Evolutionary conservation across 2,329 filamentous ascomycete species (phyloP).

Genomic region (Scytalidium sp.): DNA sequence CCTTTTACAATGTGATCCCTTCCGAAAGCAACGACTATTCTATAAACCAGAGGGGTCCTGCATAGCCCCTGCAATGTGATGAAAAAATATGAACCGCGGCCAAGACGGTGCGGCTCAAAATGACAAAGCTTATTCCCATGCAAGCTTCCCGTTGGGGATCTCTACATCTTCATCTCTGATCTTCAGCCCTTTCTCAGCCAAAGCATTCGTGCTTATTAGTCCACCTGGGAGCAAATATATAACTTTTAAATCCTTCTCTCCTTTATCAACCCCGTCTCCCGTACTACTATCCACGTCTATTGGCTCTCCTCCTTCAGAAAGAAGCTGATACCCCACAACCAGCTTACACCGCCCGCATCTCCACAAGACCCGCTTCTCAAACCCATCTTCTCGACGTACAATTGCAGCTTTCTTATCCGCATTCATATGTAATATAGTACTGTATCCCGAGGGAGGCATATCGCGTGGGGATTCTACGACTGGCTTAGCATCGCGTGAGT

Average conservation of each 20-base stretch:
- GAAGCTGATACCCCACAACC: slow-evolving; percentile 59
- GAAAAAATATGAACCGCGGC: background rate
- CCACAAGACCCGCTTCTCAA: slow-evolving; percentile 61
- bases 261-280: slow-evolving; percentile 28
- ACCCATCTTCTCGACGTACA: slow-evolving; percentile 57
- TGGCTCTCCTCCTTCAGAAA: slow-evolving; percentile 8
- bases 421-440: slow-evolving; percentile 46
- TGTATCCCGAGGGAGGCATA: slow-evolving; percentile 31
- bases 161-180: slow-evolving; percentile 29
- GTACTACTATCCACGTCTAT: slow-evolving; percentile 20
- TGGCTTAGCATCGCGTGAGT: slow-evolving; percentile 13
- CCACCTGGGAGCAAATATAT: slow-evolving; percentile 61
- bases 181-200: slow-evolving; percentile 38
- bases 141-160: slow-evolving; percentile 23
- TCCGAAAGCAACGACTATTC: too few relatives aligned
- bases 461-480: slow-evolving; percentile 9
- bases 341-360: slow-evolving; percentile 60
- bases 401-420: slow-evolving; percentile 47
- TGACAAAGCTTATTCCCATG: slow-evolving; percentile 23
- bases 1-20: too few relatives aligned
- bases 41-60: background rate
- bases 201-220: slow-evolving; percentile 53
- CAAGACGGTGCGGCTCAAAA: background rate
- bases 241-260: slow-evolving; percentile 34
- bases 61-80: background rate